Percentiles rank a stretch among this genome's conserved stretches.
These are phyloP conservation scores for Pichia sp. DNA, from an alignment of 1,139 yeast genomes.

Conservation along the genomic window DNA sequence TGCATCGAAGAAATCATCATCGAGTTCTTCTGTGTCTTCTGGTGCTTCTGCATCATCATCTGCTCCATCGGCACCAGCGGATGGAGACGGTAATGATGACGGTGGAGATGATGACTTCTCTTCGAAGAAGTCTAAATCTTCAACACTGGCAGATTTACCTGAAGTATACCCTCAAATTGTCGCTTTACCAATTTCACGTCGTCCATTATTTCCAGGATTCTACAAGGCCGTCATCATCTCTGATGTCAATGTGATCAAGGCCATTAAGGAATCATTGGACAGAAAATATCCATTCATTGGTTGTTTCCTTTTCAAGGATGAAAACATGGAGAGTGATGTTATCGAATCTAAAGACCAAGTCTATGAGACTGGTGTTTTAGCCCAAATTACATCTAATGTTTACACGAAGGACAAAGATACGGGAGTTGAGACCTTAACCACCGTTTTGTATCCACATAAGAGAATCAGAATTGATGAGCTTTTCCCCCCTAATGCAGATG, in stretches of 20 bases:
- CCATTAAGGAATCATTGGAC: constrained; percentile 67
- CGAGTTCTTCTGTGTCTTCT: constrained; percentile 11
- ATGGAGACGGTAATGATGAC: constrained; percentile 12
- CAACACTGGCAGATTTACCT: constrained; percentile 29
- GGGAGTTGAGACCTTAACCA: constrained; percentile 49
- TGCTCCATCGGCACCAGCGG: constrained; percentile 19
- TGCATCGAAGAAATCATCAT: constrained; percentile 4
- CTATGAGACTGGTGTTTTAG: constrained; percentile 74
- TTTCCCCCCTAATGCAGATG: constrained; percentile 38
- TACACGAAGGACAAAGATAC: constrained; percentile 53
- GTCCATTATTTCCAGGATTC: constrained; percentile 57
- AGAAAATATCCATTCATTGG: constrained; percentile 81
- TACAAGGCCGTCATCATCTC: constrained; percentile 71
- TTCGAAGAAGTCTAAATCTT: constrained; percentile 18
- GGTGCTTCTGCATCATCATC: constrained; percentile 16
- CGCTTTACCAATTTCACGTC: constrained; percentile 51
- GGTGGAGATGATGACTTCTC: constrained; percentile 2
- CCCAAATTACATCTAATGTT: constrained; percentile 69
- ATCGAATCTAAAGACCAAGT: constrained; percentile 60
- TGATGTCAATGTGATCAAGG: constrained; percentile 78
- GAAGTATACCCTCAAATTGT: constrained; percentile 52
- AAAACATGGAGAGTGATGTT: constrained; percentile 65
- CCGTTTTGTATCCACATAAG: constrained; percentile 71
- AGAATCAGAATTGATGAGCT: constrained; percentile 70
- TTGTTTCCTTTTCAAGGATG: constrained; percentile 70